Conservation (phyloP, 75 land plant species). For the Cunninghamia lanceolata region DNA sequence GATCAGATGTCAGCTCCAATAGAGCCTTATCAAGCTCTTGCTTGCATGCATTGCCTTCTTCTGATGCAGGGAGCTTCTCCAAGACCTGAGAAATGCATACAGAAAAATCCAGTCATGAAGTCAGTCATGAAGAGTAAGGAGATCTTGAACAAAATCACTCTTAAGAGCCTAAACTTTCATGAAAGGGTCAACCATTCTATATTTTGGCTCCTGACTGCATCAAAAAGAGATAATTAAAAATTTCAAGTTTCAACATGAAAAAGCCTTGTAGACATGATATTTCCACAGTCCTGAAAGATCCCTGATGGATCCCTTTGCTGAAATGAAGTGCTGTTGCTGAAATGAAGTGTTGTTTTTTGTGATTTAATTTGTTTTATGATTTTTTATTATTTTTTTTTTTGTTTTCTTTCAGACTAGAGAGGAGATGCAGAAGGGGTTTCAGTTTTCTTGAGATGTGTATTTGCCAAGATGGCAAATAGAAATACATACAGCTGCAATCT, state of each 20-base stretch:
- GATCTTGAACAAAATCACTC: not conserved
- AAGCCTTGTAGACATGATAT: too few species aligned
- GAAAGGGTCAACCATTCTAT: not conserved
- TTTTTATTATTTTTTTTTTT: too few species aligned
- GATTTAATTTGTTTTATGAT: too few species aligned
- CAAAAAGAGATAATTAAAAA: not conserved
- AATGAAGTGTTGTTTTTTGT: too few species aligned
- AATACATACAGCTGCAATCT: too few species aligned
- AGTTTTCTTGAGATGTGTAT: too few species aligned
- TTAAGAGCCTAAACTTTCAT: not conserved
- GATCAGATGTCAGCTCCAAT: conserved; percentile 33
- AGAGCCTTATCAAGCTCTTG: conserved; percentile 47
- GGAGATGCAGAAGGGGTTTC: too few species aligned
- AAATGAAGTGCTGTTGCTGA: too few species aligned
- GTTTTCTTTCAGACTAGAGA: too few species aligned
- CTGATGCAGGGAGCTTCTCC: conserved; percentile 15
- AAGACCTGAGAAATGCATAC: conserved; percentile 23
- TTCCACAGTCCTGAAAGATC: too few species aligned
- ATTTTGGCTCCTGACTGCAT: not conserved
- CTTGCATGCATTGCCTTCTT: conserved; percentile 26
- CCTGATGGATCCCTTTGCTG: too few species aligned
- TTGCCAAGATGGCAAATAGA: too few species aligned
- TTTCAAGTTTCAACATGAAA: not conserved
- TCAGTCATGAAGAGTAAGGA: not conserved
- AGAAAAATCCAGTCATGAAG: not conserved